Evolutionary conservation across 257 asterid genomes (phyloP).

Genomic region (Solanum microdontum): DNA sequence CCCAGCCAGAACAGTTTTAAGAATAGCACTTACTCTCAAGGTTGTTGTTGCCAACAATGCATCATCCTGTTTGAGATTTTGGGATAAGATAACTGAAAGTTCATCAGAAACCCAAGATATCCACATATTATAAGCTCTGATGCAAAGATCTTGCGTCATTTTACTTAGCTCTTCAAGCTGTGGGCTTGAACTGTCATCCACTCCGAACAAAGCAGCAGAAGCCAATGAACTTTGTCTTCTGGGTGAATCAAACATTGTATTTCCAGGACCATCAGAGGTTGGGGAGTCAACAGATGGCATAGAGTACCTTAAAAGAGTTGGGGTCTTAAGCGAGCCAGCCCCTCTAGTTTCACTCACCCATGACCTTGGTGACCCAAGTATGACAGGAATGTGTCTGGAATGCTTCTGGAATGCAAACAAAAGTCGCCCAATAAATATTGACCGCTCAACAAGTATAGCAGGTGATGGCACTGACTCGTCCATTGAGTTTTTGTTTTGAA

Average conservation of each 20-base stretch:
- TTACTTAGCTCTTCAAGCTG: slow-evolving; percentile 71
- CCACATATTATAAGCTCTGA: slow-evolving; percentile 87
- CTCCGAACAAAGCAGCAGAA: slow-evolving; percentile 59
- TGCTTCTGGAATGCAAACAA: slow-evolving; percentile 91
- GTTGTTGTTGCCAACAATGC: slow-evolving; percentile 68
- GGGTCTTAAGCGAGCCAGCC: slow-evolving; percentile 24
- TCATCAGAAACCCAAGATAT: slow-evolving; percentile 81
- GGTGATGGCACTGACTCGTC: slow-evolving; percentile 36
- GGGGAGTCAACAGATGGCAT: slow-evolving; percentile 33
- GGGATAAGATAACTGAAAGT: slow-evolving; percentile 48
- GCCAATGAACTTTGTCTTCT: slow-evolving; percentile 60
- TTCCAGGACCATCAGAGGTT: slow-evolving; percentile 46
- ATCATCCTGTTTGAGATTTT: slow-evolving; percentile 64
- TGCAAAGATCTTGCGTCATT: slow-evolving; percentile 67
- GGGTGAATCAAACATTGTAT: slow-evolving; percentile 49
- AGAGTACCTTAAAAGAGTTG: slow-evolving; percentile 28
- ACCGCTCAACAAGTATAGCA: slow-evolving; percentile 69
- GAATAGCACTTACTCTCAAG: slow-evolving; percentile 52
- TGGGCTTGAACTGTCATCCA: slow-evolving; percentile 67
- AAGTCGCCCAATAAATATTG: slow-evolving; percentile 84
- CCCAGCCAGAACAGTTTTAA: neutral
- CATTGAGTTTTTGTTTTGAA: slow-evolving; percentile 36
- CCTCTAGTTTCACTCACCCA: slow-evolving; percentile 53
- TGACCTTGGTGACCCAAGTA: slow-evolving; percentile 94
- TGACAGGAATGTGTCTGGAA: slow-evolving; percentile 73